A percentile compares a stretch with the other conserved stretches of the same genome.
Evolutionary conservation across 169 alveolate genomes (phyloP).

Genomic region (Eimeria acervulina): DNA sequence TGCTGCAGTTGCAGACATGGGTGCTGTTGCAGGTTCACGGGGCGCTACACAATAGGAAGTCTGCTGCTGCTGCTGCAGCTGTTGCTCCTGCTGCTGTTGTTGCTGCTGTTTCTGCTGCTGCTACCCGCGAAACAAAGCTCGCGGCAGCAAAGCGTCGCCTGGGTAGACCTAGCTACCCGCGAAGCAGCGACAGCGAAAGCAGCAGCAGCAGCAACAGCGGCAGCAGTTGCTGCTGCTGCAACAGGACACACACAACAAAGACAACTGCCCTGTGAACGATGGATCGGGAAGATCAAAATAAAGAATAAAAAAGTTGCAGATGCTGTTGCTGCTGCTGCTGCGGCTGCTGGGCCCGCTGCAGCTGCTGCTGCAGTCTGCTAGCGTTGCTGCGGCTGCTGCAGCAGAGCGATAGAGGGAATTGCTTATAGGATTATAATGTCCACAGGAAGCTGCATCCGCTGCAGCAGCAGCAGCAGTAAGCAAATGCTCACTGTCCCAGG

Average conservation of each 20-base stretch:
- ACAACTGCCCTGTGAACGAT: background rate
- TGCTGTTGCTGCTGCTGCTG: background rate
- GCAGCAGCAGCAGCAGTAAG: background rate
- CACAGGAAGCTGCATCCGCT: too few species aligned
- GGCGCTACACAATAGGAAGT: too few species aligned
- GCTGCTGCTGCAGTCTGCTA: background rate
- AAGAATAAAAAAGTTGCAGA: background rate
- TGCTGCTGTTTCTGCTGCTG: background rate
- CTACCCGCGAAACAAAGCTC: background rate
- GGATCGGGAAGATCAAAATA: too few species aligned
- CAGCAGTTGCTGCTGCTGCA: background rate
- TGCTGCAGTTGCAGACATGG: too few species aligned
- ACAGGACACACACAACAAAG: background rate
- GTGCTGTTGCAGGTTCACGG: too few species aligned
- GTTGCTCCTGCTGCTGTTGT: conserved; percentile 48
- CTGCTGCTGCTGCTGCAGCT: too few species aligned
- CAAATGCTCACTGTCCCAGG: background rate
- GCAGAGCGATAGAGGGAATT: too few species aligned
- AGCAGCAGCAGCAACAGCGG: background rate
- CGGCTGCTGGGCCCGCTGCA: background rate
- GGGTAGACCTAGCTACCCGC: background rate
- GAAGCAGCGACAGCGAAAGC: conserved; percentile 17
- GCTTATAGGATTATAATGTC: too few species aligned
- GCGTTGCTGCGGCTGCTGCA: background rate
- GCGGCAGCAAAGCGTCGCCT: background rate